Evolutionary conservation across 768 basidiomycete species (phyloP), one percentile per base, ranked within the genome.

Genomic region (Boletus tylopilopsis): DNA sequence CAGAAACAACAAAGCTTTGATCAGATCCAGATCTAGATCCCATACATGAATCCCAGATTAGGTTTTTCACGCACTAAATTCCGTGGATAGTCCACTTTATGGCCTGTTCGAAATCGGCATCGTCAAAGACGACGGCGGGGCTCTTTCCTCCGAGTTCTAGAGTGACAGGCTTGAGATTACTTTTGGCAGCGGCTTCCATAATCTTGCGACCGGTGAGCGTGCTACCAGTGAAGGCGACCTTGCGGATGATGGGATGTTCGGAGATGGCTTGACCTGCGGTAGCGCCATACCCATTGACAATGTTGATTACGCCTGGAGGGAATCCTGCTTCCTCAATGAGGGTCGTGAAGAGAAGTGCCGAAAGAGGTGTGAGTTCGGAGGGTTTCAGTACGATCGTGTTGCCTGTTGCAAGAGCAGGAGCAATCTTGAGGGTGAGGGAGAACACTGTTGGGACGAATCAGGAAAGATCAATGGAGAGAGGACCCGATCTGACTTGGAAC

Each of bases 101-200:
- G 25, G 51, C 52, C n/a, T 53, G 52, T 22, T 53, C 51, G 1
- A 53, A n/a, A 36, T 53, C 43, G 9, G 51, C 50, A n/a, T 53
- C 52, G 4, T 53, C 42, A 22, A 53, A 53, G 13, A 53, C 53
- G 50, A 53, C 21, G 5, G 13, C 41, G 32, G 51, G 52, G 21
- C 52, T 53, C 52, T 53, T 53, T 24, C 52, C 52, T 2, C 52
- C 52, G 15, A 53, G 51, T 32, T 53, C 52, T 21, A 53, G 32
- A 15, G 50, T 53, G 22, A 53, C 50, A 4, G 42, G 36, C 19
- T 53, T 53, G 38, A 53, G 50, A 27, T 53, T 53, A 10, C 50
- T 53, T 18, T 52, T 53, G 21, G 52, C 42, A 11, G 52, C 36
- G 11, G 52, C 52, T 36, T 53, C 51, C 51, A 53, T 45, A 18